Conservation (phyloP, 192 early-diverging fungal genomes). For the Rhizophagus prolifer region DNA sequence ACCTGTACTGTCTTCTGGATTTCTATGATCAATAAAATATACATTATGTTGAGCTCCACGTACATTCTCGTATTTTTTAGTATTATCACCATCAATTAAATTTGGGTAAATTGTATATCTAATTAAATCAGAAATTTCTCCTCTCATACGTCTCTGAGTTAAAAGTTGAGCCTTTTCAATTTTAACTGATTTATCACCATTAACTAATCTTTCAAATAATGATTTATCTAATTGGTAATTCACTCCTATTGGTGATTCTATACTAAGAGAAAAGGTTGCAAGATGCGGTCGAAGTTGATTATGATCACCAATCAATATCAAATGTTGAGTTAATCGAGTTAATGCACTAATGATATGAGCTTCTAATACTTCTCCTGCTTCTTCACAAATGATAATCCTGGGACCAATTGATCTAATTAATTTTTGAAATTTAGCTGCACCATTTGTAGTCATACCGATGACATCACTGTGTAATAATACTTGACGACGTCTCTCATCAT, state of each 20-base stretch:
- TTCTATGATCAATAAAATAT: slow-evolving; percentile 49
- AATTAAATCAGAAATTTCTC: slow-evolving; percentile 48
- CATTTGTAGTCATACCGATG: slow-evolving; percentile 64
- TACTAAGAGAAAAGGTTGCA: slow-evolving; percentile 19
- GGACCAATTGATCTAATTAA: slow-evolving; percentile 38
- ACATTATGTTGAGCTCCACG: slow-evolving; percentile 46
- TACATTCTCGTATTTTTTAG: slow-evolving; percentile 34
- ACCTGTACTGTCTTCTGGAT: slow-evolving; percentile 38
- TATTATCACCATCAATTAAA: slow-evolving; percentile 42
- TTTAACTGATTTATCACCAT: slow-evolving; percentile 14
- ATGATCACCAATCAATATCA: slow-evolving; percentile 57
- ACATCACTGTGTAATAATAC: slow-evolving; percentile 38
- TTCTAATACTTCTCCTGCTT: slow-evolving; percentile 60
- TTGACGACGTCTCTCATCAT: slow-evolving; percentile 34
- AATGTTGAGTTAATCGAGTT: slow-evolving; percentile 46
- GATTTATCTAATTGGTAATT: slow-evolving; percentile 46
- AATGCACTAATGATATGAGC: slow-evolving; percentile 54
- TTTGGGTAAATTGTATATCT: slow-evolving; percentile 46
- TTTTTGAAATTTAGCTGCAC: slow-evolving; percentile 52
- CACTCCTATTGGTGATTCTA: slow-evolving; percentile 38
- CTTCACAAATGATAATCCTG: slow-evolving; percentile 56
- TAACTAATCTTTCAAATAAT: slow-evolving; percentile 50
- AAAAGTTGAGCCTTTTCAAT: background rate
- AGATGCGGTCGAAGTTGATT: slow-evolving; percentile 19
- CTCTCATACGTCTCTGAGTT: slow-evolving; percentile 52